Percentiles rank a stretch among this genome's conserved stretches.
Conservation (phyloP, 2,329 filamentous ascomycete species). For the Pseudopithomyces maydicus region DNA sequence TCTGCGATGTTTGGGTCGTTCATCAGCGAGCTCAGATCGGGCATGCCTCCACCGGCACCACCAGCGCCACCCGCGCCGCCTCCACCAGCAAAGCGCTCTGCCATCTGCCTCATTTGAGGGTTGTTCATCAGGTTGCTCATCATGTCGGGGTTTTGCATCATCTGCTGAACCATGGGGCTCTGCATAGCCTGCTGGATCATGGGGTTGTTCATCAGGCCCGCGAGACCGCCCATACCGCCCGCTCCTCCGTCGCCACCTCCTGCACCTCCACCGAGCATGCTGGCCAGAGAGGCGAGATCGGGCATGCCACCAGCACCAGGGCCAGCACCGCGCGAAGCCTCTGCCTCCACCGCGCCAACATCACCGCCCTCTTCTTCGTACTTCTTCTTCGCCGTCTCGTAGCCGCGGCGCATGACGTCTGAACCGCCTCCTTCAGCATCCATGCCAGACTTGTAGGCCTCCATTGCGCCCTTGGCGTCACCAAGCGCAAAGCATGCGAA, state of each 20-base stretch:
- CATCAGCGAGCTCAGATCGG: slow-evolving; percentile 85
- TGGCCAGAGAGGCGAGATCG: slow-evolving; percentile 74
- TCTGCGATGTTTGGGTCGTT: slow-evolving; percentile 89
- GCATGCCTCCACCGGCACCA: slow-evolving; percentile 75
- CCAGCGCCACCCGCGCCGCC: slow-evolving; percentile 59
- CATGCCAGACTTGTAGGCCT: slow-evolving; percentile 92
- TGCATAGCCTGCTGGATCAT: slow-evolving; percentile 62
- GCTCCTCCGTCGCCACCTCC: slow-evolving; percentile 65
- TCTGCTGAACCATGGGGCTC: slow-evolving; percentile 97
- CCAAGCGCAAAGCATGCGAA: slow-evolving; percentile 90
- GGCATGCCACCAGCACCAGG: slow-evolving; percentile 78
- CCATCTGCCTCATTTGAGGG: slow-evolving; percentile 86
- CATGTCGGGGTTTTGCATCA: slow-evolving; percentile 98
- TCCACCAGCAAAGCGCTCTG: slow-evolving; percentile 70
- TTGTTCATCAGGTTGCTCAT: slow-evolving; percentile 95
- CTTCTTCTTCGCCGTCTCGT: slow-evolving; percentile 86
- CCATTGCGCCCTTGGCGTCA: slow-evolving; percentile 88
- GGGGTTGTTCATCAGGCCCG: slow-evolving; percentile 40
- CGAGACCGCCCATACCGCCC: slow-evolving; percentile 85
- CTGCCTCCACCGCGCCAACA: slow-evolving; percentile 57
- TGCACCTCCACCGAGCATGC: slow-evolving; percentile 50
- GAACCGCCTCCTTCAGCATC: slow-evolving; percentile 93
- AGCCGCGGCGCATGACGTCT: slow-evolving; percentile 97
- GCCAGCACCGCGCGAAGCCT: slow-evolving; percentile 46
- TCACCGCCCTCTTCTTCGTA: slow-evolving; percentile 77